Percentiles rank a stretch among this genome's conserved stretches.
Evolutionary conservation across 768 basidiomycete genomes (phyloP).

Genomic region (Macrolepiota albuminosa): DNA sequence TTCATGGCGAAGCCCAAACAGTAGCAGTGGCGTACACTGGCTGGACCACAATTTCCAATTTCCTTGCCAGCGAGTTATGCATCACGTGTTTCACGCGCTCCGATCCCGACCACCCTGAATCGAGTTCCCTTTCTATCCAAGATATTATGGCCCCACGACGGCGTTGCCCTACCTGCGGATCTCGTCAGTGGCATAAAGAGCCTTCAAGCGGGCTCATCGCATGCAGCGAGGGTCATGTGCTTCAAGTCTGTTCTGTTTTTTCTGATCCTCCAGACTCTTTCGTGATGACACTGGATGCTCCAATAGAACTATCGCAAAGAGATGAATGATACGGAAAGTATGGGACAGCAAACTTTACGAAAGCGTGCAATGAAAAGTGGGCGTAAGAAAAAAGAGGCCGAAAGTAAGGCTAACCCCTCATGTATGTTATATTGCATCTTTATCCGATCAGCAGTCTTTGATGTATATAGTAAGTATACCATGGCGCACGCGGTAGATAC

Average conservation of each 20-base stretch:
- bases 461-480: slow-evolving; percentile 74
- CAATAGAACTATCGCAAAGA: slow-evolving; percentile 80
- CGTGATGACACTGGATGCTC: neutral
- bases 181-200: slow-evolving; percentile 85
- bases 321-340: slow-evolving; percentile 60
- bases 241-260: slow-evolving; percentile 53
- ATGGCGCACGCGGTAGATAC: slow-evolving; percentile 72
- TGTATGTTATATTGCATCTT: slow-evolving; percentile 28
- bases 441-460: neutral
- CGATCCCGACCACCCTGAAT: slow-evolving; percentile 4
- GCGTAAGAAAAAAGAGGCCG: slow-evolving; percentile 44
- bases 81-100: slow-evolving; percentile 4
- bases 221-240: slow-evolving; percentile 89
- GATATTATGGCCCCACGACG: slow-evolving; percentile 60
- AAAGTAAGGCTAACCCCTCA: slow-evolving; percentile 55
- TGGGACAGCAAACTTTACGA: slow-evolving; percentile 56
- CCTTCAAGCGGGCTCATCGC: slow-evolving; percentile 74
- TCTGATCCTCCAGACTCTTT: neutral
- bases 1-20: slow-evolving; percentile 39
- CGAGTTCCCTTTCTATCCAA: neutral
- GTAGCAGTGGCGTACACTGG: neutral
- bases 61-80: slow-evolving; percentile 5
- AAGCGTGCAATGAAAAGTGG: slow-evolving; percentile 63
- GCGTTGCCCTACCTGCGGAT: slow-evolving; percentile 76
- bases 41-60: neutral